A percentile compares a stretch with the other conserved stretches of the same genome.
phyloP scores from a whole-genome alignment of 2,329 filamentous ascomycete species.

The Phialocephala subalpina region DNA sequence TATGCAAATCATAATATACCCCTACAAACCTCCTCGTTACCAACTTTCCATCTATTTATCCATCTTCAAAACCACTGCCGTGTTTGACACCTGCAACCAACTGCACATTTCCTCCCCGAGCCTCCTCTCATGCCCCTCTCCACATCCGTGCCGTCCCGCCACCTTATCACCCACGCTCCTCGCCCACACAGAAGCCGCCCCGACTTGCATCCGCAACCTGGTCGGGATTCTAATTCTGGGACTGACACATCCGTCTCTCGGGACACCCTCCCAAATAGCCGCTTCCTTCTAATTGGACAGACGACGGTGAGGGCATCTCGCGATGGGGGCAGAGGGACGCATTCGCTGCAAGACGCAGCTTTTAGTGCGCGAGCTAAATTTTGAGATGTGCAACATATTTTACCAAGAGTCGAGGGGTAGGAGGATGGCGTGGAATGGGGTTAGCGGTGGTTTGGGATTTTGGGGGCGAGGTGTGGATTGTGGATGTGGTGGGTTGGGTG shows the following conservation, averaged over 20 bases:
- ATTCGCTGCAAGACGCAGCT: conserved; percentile 3
- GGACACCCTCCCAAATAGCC: background rate
- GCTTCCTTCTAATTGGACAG: background rate
- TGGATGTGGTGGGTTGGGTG: too few relatives aligned
- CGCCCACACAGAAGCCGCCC: background rate
- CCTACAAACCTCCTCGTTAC: conserved; percentile 1
- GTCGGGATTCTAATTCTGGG: background rate
- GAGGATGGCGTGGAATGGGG: conserved; percentile 3
- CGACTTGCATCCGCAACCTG: background rate
- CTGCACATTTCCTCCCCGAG: background rate
- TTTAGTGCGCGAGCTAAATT: conserved; percentile 22
- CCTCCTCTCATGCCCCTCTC: background rate
- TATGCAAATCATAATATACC: conserved; percentile 17
- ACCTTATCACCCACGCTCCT: conserved; percentile 2
- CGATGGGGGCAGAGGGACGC: background rate
- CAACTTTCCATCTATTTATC: background rate
- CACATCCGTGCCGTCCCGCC: background rate
- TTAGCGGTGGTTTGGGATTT: background rate
- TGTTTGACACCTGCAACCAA: conserved; percentile 8
- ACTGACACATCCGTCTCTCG: conserved; percentile 8
- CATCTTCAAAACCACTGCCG: background rate
- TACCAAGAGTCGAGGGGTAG: background rate
- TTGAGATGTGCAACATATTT: conserved; percentile 17
- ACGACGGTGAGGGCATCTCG: background rate
- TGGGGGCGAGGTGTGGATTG: background rate